Evolutionary conservation across 2,329 filamentous ascomycete genomes (phyloP).

Genomic region (Alternaria arborescens): DNA sequence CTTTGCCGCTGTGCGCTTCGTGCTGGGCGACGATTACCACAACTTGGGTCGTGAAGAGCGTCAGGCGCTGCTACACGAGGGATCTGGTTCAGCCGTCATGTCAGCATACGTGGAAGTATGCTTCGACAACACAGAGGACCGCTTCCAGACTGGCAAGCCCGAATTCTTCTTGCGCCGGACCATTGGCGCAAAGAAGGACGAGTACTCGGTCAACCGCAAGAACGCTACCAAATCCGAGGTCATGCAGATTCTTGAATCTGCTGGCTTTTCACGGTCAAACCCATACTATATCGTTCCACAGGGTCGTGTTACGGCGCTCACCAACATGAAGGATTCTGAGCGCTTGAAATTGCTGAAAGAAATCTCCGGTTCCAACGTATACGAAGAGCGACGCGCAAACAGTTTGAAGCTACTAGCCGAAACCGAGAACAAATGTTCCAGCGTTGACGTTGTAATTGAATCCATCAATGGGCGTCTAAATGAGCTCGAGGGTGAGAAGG

Average conservation of each 20-base stretch:
- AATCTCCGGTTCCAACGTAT: slow-evolving; percentile 97
- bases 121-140: slow-evolving; percentile 96
- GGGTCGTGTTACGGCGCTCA: slow-evolving; percentile 92
- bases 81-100: slow-evolving; percentile 96
- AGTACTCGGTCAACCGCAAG: slow-evolving; percentile 97
- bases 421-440: slow-evolving; percentile 90
- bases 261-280: slow-evolving; percentile 95
- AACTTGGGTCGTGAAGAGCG: slow-evolving; percentile 96
- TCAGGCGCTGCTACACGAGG: slow-evolving; percentile 95
- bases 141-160: slow-evolving; percentile 90
- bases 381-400: slow-evolving; percentile 89
- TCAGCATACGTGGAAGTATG: slow-evolving; percentile 99
- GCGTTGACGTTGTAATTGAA: slow-evolving; percentile 90
- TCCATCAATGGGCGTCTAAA: slow-evolving; percentile 90
- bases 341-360: slow-evolving; percentile 91
- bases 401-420: slow-evolving; percentile 97
- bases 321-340: slow-evolving; percentile 98
- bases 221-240: slow-evolving; percentile 95
- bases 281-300: slow-evolving; percentile 99
- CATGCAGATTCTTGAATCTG: slow-evolving; percentile 92
- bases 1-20: slow-evolving; percentile 98
- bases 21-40: slow-evolving; percentile 96
- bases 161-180: slow-evolving; percentile 92
- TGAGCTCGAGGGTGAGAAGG: slow-evolving; percentile 96
- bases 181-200: slow-evolving; percentile 97